phyloP scores from a whole-genome alignment of 2,329 filamentous ascomycete species.

The Ciborinia camelliae region DNA sequence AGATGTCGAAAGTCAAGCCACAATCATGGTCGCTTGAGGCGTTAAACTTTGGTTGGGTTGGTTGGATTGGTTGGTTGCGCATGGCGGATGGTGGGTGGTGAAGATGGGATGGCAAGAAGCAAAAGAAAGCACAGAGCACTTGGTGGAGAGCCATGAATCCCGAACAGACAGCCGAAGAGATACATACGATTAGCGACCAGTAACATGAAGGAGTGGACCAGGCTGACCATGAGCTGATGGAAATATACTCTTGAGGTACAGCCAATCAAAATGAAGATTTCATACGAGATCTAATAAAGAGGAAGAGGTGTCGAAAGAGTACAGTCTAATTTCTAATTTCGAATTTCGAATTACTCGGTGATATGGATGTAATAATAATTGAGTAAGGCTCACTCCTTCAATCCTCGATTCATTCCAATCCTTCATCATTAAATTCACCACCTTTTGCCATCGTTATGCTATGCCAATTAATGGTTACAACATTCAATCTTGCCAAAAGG shows the following conservation, averaged over 20 bases:
- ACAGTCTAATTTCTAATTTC: too few relatives aligned
- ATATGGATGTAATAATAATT: too few relatives aligned
- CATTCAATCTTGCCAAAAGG: neutral
- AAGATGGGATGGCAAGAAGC: slow-evolving; percentile 2
- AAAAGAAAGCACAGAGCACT: neutral
- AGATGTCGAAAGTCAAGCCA: slow-evolving; percentile 5
- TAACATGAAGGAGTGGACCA: neutral
- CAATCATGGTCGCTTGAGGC: slow-evolving; percentile 13
- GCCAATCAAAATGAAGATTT: slow-evolving; percentile 6
- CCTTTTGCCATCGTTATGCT: neutral
- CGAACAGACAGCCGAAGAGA: neutral
- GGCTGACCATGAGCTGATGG: slow-evolving; percentile 13
- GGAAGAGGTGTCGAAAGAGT: neutral
- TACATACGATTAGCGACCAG: slow-evolving; percentile 10
- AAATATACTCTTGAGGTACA: too few relatives aligned
- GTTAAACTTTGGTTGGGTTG: slow-evolving; percentile 14
- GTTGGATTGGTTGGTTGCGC: neutral
- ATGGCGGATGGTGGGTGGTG: neutral
- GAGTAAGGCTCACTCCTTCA: slow-evolving; percentile 13
- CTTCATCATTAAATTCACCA: neutral
- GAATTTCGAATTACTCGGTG: too few relatives aligned
- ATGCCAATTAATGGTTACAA: slow-evolving; percentile 10
- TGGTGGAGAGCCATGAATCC: neutral
- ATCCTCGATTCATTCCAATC: slow-evolving; percentile 4
- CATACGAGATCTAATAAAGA: neutral